phyloP scores from a whole-genome alignment of 371 early-diverging fungal species.

The Apophysomyces ossiformis region DNA sequence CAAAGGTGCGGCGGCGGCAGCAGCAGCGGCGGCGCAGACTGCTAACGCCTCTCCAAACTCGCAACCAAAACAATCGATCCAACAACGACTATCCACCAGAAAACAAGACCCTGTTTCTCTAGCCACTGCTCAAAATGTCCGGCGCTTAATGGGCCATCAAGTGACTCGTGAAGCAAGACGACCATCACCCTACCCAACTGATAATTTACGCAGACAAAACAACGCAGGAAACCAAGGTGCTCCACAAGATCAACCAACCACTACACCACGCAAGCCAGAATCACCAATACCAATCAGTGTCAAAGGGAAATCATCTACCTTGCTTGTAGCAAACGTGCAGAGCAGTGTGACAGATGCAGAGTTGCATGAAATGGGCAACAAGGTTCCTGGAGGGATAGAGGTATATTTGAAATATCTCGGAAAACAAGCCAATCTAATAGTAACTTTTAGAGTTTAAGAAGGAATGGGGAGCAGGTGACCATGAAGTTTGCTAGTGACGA shows the following conservation, averaged over 20 bases:
- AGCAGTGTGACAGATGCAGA: neutral
- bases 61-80: neutral
- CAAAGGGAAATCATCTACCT: conserved; percentile 1
- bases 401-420: neutral
- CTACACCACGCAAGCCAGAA: neutral
- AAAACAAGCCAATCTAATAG: neutral
- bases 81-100: neutral
- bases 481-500: neutral
- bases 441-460: neutral
- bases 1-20: conserved; percentile 1
- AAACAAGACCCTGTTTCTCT: neutral
- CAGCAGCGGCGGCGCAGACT: neutral
- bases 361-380: neutral
- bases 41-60: neutral
- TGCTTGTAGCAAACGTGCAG: neutral
- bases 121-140: neutral
- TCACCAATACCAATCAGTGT: neutral
- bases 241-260: neutral
- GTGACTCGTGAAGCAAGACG: neutral
- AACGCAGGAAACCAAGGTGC: neutral
- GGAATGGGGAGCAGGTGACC: neutral
- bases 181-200: neutral
- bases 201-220: neutral
- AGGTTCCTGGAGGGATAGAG: conserved; percentile 6
- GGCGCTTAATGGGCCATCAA: conserved; percentile 8